These are phyloP conservation scores for Trichocomaceae sp. DNA, from an alignment of 2,329 filamentous ascomycete species.

Conservation along the genomic window DNA sequence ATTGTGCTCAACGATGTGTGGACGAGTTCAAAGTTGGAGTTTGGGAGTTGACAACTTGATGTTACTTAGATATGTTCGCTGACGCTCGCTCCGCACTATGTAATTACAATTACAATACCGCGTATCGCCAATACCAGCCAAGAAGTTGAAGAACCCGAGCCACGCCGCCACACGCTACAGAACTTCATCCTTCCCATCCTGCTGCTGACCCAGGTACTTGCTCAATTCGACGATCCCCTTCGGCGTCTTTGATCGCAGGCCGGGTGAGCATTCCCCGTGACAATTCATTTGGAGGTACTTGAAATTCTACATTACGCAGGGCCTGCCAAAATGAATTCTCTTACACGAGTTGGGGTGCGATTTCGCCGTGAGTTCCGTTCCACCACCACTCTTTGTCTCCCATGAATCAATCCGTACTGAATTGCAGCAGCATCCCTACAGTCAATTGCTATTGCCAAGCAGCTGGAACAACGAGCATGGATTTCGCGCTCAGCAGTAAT, in stretches of 20 bases:
- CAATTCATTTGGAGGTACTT: not conserved
- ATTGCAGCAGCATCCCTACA: slow-evolving; percentile 23
- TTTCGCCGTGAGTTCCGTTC: slow-evolving; percentile 13
- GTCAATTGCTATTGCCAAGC: slow-evolving; percentile 26
- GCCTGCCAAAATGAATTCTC: slow-evolving; percentile 6
- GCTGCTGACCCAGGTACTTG: not conserved
- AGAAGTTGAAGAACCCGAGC: not conserved
- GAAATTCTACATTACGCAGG: not conserved
- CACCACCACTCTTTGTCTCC: not conserved
- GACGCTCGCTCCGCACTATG: not conserved
- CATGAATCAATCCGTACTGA: slow-evolving; percentile 18
- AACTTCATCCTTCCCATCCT: slow-evolving; percentile 8
- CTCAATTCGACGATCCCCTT: not conserved
- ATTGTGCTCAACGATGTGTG: slow-evolving; percentile 23
- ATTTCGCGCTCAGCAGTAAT: slow-evolving; percentile 40
- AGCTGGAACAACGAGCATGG: slow-evolving; percentile 30
- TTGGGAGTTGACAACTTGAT: no score
- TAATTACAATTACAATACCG: not conserved
- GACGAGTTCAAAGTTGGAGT: not conserved
- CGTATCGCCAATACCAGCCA: not conserved
- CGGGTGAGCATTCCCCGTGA: not conserved
- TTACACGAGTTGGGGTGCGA: slow-evolving; percentile 12
- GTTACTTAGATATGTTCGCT: no score
- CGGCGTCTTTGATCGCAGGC: slow-evolving; percentile 1
- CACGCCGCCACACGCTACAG: slow-evolving; percentile 6